These are phyloP conservation scores for Schoenoplectus triqueter DNA, from an alignment of 202 grass and related monocot genomes.

Conservation along the genomic window DNA sequence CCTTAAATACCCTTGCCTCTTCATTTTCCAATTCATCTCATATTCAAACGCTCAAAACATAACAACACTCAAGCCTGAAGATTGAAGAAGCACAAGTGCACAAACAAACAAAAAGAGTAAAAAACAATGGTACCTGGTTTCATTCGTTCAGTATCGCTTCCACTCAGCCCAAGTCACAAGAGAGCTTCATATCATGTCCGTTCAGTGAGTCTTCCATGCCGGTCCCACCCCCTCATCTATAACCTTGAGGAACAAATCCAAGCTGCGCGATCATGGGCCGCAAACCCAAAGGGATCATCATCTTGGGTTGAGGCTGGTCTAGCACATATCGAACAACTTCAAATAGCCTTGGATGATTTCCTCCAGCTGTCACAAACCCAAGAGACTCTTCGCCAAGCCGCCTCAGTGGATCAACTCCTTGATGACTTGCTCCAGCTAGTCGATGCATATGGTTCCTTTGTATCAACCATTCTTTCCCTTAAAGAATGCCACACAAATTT, in stretches of 20 bases:
- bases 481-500: conserved; percentile 42
- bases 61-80: neutral
- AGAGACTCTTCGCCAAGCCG: conserved; percentile 16
- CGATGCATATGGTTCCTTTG: conserved; percentile 64
- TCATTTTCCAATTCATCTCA: neutral
- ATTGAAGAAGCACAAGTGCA: neutral
- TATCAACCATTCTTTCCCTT: conserved; percentile 45
- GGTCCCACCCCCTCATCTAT: conserved; percentile 63
- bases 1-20: conserved; percentile 27
- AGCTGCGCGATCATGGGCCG: conserved; percentile 47
- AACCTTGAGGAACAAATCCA: conserved; percentile 50
- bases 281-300: neutral
- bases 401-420: conserved; percentile 39
- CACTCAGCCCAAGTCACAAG: conserved; percentile 41
- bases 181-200: conserved; percentile 49
- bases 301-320: conserved; percentile 36
- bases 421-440: conserved; percentile 62
- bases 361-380: conserved; percentile 54
- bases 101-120: neutral
- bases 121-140: conserved; percentile 56
- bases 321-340: conserved; percentile 57
- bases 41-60: neutral
- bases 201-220: conserved; percentile 61
- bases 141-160: conserved; percentile 66
- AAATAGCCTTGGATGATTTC: conserved; percentile 58